Conservation (phyloP, 2,329 filamentous ascomycete species). For the Cytospora paraplurivora region DNA sequence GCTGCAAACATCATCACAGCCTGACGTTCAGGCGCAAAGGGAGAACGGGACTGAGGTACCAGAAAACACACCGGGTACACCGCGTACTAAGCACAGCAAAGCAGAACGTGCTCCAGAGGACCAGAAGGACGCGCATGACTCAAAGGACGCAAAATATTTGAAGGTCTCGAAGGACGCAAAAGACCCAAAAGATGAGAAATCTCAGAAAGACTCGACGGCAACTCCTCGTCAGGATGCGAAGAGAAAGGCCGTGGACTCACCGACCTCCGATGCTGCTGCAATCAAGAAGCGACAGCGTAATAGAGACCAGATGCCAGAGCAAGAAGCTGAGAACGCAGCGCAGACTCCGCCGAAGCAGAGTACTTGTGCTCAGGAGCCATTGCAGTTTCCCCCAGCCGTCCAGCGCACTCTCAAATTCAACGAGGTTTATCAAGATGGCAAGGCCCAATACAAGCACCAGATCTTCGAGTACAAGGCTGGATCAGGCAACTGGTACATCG, state of each 20-base stretch:
- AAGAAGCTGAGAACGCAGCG: neutral
- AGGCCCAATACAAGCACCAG: conserved; percentile 39
- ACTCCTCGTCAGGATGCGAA: conserved; percentile 22
- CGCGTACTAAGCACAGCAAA: neutral
- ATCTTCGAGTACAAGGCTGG: conserved; percentile 37
- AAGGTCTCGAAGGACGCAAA: neutral
- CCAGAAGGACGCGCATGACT: neutral
- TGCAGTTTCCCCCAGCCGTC: neutral
- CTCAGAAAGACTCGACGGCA: neutral
- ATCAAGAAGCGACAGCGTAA: conserved; percentile 24
- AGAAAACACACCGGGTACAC: neutral
- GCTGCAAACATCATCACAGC: neutral
- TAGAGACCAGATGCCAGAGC: conserved; percentile 10
- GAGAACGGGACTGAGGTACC: neutral
- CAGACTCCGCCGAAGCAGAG: conserved; percentile 4
- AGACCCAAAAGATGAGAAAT: neutral
- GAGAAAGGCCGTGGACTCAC: conserved; percentile 22
- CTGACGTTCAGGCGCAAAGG: conserved; percentile 5
- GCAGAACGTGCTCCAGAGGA: neutral
- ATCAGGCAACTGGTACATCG: conserved; percentile 40
- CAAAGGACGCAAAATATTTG: neutral
- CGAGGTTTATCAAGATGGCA: conserved; percentile 40
- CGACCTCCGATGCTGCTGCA: neutral
- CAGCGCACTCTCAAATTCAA: conserved; percentile 38
- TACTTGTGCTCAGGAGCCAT: neutral